Percentiles rank a stretch among this genome's conserved stretches.
These are phyloP conservation scores for Apophysomyces ossiformis DNA, from an alignment of 371 early-diverging fungal genomes.

Conservation along the genomic window DNA sequence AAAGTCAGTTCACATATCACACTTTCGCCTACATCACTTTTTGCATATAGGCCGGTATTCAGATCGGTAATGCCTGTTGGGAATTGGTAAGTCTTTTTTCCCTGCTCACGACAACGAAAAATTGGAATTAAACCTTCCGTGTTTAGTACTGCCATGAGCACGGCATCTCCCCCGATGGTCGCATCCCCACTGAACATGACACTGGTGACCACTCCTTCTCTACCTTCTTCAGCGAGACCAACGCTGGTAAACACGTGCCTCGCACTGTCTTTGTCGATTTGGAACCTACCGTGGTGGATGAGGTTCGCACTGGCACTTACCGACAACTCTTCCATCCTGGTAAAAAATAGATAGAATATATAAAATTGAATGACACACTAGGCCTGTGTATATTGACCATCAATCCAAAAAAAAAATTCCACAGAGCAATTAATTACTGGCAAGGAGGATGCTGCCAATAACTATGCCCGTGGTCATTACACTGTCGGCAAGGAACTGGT, in stretches of 20 bases:
- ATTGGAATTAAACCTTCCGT: neutral
- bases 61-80: constrained; percentile 99
- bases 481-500: constrained; percentile 99
- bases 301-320: constrained; percentile 89
- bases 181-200: constrained; percentile 63
- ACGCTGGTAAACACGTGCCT: constrained; percentile 96
- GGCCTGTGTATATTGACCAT: constrained; percentile 55
- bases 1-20: neutral
- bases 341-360: constrained; percentile 59
- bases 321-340: constrained; percentile 94
- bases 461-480: constrained; percentile 99
- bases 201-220: constrained; percentile 33
- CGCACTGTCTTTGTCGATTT: constrained; percentile 95
- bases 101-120: constrained; percentile 25
- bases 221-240: constrained; percentile 96
- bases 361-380: constrained; percentile 58
- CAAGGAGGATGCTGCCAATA: constrained; percentile 99
- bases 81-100: constrained; percentile 66
- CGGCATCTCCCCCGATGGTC: constrained; percentile 92
- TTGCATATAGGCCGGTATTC: constrained; percentile 88
- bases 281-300: constrained; percentile 92
- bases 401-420: constrained; percentile 66
- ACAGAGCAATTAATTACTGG: constrained; percentile 95
- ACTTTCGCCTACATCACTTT: too few relatives aligned
- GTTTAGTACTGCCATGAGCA: constrained; percentile 91